Evolutionary conservation across 305 asterid species (phyloP).

Genomic region (Plantago lanceolata): DNA sequence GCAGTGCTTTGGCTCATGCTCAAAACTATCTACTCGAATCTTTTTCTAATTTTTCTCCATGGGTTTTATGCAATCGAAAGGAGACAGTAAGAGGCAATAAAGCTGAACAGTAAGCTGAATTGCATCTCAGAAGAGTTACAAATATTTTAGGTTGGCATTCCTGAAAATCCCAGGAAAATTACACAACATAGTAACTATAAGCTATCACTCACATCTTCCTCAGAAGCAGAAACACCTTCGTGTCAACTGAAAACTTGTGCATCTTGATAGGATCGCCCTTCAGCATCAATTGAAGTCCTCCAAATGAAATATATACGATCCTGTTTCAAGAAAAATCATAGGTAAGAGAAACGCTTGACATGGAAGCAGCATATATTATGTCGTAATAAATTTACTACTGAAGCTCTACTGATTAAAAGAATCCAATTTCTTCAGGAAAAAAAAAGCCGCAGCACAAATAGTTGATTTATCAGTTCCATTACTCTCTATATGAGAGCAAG

Average conservation of each 20-base stretch:
- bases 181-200: not conserved
- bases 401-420: no score
- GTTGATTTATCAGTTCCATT: no score
- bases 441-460: no score
- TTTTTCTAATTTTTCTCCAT: no score
- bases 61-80: no score
- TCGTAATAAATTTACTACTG: no score
- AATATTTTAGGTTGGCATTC: no score
- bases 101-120: not conserved
- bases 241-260: constrained; percentile 61
- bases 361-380: not conserved
- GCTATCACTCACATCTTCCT: constrained; percentile 51
- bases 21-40: no score
- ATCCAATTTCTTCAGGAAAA: no score
- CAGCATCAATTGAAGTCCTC: constrained; percentile 87
- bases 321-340: constrained; percentile 24
- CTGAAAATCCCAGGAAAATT: not conserved
- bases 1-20: no score
- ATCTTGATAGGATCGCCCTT: constrained; percentile 50
- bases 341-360: not conserved
- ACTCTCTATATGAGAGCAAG: constrained; percentile 1
- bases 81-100: no score
- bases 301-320: constrained; percentile 64
- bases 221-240: constrained; percentile 74
- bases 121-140: not conserved